Conservation (phyloP, 139 green algal species). For the Tetratostichococcus sp. region DNA sequence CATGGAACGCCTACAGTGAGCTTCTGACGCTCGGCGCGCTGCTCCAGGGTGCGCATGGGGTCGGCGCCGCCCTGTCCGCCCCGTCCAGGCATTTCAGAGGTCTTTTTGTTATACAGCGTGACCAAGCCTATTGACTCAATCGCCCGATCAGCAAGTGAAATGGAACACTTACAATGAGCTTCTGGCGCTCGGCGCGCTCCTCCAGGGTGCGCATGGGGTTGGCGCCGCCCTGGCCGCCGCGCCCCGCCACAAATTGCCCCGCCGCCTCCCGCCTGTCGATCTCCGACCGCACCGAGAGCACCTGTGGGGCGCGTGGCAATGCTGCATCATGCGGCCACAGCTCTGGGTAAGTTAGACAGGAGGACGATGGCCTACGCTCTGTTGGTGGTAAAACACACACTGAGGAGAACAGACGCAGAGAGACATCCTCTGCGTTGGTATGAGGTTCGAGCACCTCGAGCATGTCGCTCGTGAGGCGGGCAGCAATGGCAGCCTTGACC, state of each 20-base stretch:
- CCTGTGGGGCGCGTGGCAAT: slow-evolving; percentile 51
- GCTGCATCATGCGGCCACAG: too few species aligned
- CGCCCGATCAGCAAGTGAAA: too few species aligned
- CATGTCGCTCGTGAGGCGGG: slow-evolving; percentile 9
- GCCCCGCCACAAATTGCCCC: slow-evolving; percentile 43
- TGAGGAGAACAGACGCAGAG: too few species aligned
- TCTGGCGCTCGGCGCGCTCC: slow-evolving; percentile 24
- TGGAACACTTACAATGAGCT: too few species aligned
- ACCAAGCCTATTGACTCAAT: too few species aligned
- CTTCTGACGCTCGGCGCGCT: slow-evolving; percentile 21
- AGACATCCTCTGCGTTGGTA: too few species aligned
- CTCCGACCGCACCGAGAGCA: slow-evolving; percentile 43
- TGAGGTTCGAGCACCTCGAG: too few species aligned
- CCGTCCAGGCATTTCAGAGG: slow-evolving; percentile 43
- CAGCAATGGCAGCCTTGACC: slow-evolving; percentile 5
- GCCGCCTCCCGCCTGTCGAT: slow-evolving; percentile 61
- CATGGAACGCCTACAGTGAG: too few species aligned
- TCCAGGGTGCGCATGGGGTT: slow-evolving; percentile 43
- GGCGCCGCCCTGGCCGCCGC: slow-evolving; percentile 40
- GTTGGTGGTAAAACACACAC: too few species aligned
- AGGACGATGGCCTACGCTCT: too few species aligned
- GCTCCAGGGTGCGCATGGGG: slow-evolving; percentile 38
- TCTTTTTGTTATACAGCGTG: too few species aligned
- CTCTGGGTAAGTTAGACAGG: too few species aligned
- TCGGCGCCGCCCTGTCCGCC: slow-evolving; percentile 46